A percentile compares a stretch with the other conserved stretches of the same genome.
Evolutionary conservation across 176 grass and related monocot species (phyloP).

Genomic region (Pontederia paniculata): DNA sequence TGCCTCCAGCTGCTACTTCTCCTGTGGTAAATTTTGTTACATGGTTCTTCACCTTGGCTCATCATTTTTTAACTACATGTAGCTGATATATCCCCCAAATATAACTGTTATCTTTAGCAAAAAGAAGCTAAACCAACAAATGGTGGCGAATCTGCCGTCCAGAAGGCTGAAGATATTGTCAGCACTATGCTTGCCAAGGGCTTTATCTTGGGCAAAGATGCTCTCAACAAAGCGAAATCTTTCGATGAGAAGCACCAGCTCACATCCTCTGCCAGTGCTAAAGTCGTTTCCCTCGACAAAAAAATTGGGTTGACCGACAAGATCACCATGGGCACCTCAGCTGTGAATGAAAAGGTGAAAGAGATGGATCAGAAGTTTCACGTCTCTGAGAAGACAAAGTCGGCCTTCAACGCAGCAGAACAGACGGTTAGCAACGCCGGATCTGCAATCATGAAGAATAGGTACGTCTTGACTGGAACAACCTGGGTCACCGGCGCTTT

Average conservation of each 20-base stretch:
- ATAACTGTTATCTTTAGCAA: conserved; percentile 1
- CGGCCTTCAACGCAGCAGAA: conserved; percentile 41
- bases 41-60: too few species aligned
- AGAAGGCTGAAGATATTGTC: conserved; percentile 88
- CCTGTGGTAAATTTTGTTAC: neutral
- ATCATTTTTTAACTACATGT: too few species aligned
- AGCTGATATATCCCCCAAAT: too few species aligned
- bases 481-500: conserved; percentile 59
- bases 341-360: too few species aligned
- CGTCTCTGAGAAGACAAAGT: conserved; percentile 83
- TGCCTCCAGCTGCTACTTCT: neutral
- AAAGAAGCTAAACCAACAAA: conserved; percentile 10
- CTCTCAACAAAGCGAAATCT: conserved; percentile 51
- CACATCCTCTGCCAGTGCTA: conserved; percentile 67
- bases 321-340: too few species aligned
- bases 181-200: conserved; percentile 84
- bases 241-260: conserved; percentile 64
- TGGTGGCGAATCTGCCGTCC: conserved; percentile 26
- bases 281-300: conserved; percentile 57
- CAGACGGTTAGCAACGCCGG: conserved; percentile 70
- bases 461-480: conserved; percentile 59
- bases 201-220: conserved; percentile 61
- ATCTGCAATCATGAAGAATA: conserved; percentile 76
- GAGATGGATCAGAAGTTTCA: conserved; percentile 79
- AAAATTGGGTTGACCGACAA: conserved; percentile 81